A percentile compares a stretch with the other conserved stretches of the same genome.
Evolutionary conservation across 2,329 filamentous ascomycete genomes (phyloP).

Genomic region (Xylaria sp.): DNA sequence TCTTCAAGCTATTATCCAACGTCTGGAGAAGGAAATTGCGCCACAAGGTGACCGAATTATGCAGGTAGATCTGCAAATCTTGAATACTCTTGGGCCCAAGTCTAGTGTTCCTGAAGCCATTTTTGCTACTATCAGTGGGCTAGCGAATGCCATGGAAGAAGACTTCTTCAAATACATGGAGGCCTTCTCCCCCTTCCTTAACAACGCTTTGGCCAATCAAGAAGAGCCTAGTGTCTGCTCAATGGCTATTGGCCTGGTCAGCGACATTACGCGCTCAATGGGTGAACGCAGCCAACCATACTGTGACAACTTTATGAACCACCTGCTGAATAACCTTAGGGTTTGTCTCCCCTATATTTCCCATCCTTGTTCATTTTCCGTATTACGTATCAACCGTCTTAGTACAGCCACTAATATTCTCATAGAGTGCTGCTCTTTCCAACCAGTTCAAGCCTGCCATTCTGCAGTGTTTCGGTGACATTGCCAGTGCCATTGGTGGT

Average conservation of each 20-base stretch:
- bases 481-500: conserved; percentile 91
- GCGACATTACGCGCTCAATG: conserved; percentile 92
- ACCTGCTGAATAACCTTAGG: conserved; percentile 89
- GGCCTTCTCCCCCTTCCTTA: conserved; percentile 89
- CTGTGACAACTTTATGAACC: conserved; percentile 99
- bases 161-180: conserved; percentile 99
- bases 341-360: conserved; percentile 59
- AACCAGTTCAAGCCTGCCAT: conserved; percentile 99
- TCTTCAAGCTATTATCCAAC: conserved; percentile 88
- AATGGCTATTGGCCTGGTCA: conserved; percentile 97
- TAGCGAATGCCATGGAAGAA: conserved; percentile 90
- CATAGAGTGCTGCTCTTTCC: conserved; percentile 81
- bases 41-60: conserved; percentile 95
- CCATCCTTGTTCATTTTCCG: conserved; percentile 6
- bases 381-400: neutral
- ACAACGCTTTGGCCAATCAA: conserved; percentile 93
- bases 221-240: conserved; percentile 94
- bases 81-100: conserved; percentile 81
- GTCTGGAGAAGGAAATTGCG: conserved; percentile 89
- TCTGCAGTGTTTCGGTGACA: conserved; percentile 96
- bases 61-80: conserved; percentile 84
- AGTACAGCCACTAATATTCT: conserved; percentile 50
- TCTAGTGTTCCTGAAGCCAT: conserved; percentile 94
- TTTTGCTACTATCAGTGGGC: conserved; percentile 90
- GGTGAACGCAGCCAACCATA: conserved; percentile 91